Evolutionary conservation across 768 basidiomycete species (phyloP).

Genomic region (Gloeostereum incarnatum): DNA sequence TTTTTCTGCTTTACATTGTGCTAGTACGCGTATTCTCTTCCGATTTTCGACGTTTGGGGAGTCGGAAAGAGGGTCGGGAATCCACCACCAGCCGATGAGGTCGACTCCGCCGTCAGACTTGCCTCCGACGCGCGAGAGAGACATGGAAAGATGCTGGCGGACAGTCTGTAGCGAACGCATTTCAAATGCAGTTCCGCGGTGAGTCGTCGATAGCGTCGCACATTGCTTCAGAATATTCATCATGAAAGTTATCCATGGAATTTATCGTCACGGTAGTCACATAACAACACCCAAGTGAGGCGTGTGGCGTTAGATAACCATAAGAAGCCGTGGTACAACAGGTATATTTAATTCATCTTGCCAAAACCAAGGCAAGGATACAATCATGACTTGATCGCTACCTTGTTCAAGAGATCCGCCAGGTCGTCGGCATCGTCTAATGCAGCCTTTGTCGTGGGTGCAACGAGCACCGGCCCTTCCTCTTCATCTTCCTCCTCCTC

Average conservation of each 20-base stretch:
- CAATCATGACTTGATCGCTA: constrained; percentile 27
- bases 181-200: constrained; percentile 72
- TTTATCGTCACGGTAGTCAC: too few species aligned
- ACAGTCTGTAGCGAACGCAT: constrained; percentile 52
- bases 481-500: constrained; percentile 62
- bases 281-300: too few species aligned
- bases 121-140: constrained; percentile 72
- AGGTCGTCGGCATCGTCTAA: constrained; percentile 44
- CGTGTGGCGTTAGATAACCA: too few species aligned
- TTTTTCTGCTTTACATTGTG: constrained; percentile 91
- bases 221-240: too few species aligned
- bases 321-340: too few species aligned
- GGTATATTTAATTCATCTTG: too few species aligned
- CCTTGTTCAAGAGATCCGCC: constrained; percentile 59
- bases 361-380: too few species aligned
- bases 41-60: too few species aligned
- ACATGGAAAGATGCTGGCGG: constrained; percentile 66
- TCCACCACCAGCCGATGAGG: constrained; percentile 89
- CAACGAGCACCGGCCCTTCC: constrained; percentile 34
- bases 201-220: constrained; percentile 51
- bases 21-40: constrained; percentile 64
- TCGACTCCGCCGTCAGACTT: constrained; percentile 86
- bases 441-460: constrained; percentile 17
- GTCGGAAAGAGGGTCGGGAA: constrained; percentile 39
- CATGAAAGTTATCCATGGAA: too few species aligned